phyloP scores from a whole-genome alignment of 208 protist species.

The Trypanosoma grayi region DNA sequence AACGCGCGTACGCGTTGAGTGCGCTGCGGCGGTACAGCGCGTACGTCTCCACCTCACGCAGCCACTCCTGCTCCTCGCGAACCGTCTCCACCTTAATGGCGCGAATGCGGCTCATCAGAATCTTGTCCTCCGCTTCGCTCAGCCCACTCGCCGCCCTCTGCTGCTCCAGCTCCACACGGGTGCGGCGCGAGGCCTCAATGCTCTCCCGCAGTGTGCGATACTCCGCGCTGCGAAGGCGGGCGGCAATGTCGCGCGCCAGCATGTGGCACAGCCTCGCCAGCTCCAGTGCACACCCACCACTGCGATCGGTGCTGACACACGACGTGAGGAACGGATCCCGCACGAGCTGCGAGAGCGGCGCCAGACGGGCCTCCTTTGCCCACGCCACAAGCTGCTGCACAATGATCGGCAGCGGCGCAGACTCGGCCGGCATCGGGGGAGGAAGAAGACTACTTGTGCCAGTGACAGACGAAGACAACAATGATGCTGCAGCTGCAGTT shows the following conservation, averaged over 20 bases:
- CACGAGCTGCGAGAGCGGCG: constrained; percentile 68
- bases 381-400: constrained; percentile 64
- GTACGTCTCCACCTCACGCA: constrained; percentile 39
- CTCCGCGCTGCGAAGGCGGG: constrained; percentile 44
- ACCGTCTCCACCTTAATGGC: constrained; percentile 43
- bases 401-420: constrained; percentile 33
- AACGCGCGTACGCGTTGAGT: constrained; percentile 69
- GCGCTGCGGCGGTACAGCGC: constrained; percentile 72
- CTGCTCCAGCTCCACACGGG: constrained; percentile 27
- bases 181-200: constrained; percentile 35
- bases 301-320: constrained; percentile 36
- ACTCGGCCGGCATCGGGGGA: constrained; percentile 25
- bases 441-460: not conserved
- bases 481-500: too few species aligned
- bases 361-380: constrained; percentile 39
- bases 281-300: constrained; percentile 52
- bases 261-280: constrained; percentile 62
- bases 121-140: constrained; percentile 37
- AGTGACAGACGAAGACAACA: not conserved
- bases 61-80: constrained; percentile 53
- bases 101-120: constrained; percentile 53
- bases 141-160: constrained; percentile 17
- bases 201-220: constrained; percentile 44
- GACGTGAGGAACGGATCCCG: constrained; percentile 59
- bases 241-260: constrained; percentile 51